A percentile compares a stretch with the other conserved stretches of the same genome.
Conservation (phyloP, 1,284 basidiomycete genomes). For the Cerioporus squamosus region DNA sequence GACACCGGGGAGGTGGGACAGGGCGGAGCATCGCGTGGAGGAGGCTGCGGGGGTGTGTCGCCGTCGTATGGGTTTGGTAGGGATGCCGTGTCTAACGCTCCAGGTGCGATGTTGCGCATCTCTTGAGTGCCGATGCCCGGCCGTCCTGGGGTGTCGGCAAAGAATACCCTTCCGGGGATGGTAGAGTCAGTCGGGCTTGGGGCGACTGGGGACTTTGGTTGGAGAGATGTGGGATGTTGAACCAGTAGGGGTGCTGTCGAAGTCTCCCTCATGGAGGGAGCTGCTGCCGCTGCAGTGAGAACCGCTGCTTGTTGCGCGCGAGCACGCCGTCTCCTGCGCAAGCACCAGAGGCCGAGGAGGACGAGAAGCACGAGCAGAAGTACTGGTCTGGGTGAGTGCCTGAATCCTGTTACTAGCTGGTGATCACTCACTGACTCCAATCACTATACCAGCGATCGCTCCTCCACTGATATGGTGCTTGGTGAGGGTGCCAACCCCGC, state of each 20-base stretch:
- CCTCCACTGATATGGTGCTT: constrained; percentile 20
- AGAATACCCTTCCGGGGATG: neutral
- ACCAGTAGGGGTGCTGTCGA: constrained; percentile 1
- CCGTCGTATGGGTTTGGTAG: constrained; percentile 32
- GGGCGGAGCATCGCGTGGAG: constrained; percentile 15
- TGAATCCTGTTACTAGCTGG: neutral
- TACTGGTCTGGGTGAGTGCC: constrained; percentile 5
- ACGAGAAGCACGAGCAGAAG: constrained; percentile 21
- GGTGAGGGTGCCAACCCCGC: neutral
- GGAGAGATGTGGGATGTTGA: neutral
- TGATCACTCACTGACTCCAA: constrained; percentile 28
- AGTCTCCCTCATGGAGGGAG: constrained; percentile 10
- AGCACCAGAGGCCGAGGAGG: constrained; percentile 17
- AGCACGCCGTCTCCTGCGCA: constrained; percentile 11
- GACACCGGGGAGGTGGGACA: constrained; percentile 1
- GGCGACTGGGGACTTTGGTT: neutral
- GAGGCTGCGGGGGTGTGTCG: constrained; percentile 16
- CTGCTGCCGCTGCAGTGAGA: neutral
- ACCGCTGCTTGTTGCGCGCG: neutral
- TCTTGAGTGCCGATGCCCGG: neutral
- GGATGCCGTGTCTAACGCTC: constrained; percentile 2
- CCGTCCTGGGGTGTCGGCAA: neutral
- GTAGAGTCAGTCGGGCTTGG: neutral
- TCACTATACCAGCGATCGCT: constrained; percentile 33
- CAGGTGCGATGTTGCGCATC: constrained; percentile 13